Conservation (phyloP, 73 alveolate species). For the Paramecium tetraurelia region DNA sequence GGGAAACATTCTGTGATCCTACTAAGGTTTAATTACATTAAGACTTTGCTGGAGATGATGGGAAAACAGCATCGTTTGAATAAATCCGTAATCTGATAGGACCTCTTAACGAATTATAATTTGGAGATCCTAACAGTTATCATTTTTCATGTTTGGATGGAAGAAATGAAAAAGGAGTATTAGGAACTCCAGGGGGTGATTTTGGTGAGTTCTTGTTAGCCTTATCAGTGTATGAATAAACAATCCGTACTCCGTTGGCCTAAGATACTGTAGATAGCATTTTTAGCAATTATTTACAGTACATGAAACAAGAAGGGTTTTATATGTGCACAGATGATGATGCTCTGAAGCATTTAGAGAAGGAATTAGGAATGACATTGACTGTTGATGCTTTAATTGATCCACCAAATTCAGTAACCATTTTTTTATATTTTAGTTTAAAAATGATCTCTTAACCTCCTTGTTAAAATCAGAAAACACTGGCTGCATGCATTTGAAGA, state of each 20-base stretch:
- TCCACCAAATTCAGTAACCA: conserved; percentile 24
- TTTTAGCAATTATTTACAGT: conserved; percentile 47
- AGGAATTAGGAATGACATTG: conserved; percentile 67
- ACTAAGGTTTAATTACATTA: conserved; percentile 62
- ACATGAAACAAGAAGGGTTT: conserved; percentile 65
- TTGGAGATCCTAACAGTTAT: conserved; percentile 66
- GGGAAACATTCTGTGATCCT: conserved; percentile 67
- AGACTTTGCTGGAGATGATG: conserved; percentile 75
- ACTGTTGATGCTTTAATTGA: conserved; percentile 54
- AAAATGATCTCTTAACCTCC: conserved; percentile 64
- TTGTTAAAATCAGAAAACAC: conserved; percentile 70
- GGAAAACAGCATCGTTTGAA: conserved; percentile 55
- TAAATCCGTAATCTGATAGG: conserved; percentile 66
- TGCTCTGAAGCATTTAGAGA: conserved; percentile 66
- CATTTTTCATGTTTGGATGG: conserved; percentile 81
- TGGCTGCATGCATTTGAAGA: conserved; percentile 74
- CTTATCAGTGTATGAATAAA: conserved; percentile 66
- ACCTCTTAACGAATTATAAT: conserved; percentile 41
- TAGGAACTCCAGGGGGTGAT: conserved; percentile 88
- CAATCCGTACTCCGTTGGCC: neutral
- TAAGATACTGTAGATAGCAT: conserved; percentile 50
- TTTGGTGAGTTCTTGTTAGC: conserved; percentile 82
- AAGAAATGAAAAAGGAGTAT: conserved; percentile 55
- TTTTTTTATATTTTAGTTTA: neutral
- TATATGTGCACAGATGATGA: conserved; percentile 82